A percentile compares a stretch with the other conserved stretches of the same genome.
These are phyloP conservation scores for Neolentinus lepideus DNA, from an alignment of 1,284 basidiomycete genomes.

Conservation along the genomic window DNA sequence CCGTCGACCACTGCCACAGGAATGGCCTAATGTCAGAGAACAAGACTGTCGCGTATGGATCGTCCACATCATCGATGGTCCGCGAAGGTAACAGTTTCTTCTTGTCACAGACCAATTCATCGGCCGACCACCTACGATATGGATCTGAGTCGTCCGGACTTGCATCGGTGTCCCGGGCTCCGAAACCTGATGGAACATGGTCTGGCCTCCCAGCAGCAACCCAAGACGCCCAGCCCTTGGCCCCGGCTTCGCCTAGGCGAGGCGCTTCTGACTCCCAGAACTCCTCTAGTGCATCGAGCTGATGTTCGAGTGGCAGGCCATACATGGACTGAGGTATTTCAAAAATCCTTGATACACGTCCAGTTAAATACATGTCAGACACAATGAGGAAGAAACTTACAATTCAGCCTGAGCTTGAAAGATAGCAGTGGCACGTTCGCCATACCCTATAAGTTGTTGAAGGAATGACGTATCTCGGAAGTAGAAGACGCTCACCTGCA, in stretches of 20 bases:
- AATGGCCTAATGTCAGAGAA: conserved; percentile 75
- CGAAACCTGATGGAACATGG: conserved; percentile 8
- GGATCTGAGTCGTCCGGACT: conserved; percentile 54
- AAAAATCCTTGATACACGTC: conserved; percentile 41
- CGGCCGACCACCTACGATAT: conserved; percentile 61
- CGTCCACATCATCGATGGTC: conserved; percentile 51
- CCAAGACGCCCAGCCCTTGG: conserved; percentile 62
- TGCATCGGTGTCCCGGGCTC: conserved; percentile 10
- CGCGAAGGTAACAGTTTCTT: conserved; percentile 44
- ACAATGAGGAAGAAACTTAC: conserved; percentile 31
- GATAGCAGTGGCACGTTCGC: conserved; percentile 61
- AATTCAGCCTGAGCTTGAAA: conserved; percentile 75
- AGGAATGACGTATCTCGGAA: background rate
- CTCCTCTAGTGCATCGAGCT: conserved; percentile 54
- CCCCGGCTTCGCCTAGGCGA: conserved; percentile 52
- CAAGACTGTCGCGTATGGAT: conserved; percentile 76
- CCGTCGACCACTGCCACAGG: conserved; percentile 51
- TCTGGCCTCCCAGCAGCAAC: conserved; percentile 31
- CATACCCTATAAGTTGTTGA: conserved; percentile 19
- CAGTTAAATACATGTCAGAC: background rate
- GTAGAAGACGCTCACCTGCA: conserved; percentile 52
- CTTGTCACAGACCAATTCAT: conserved; percentile 48
- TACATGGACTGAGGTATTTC: conserved; percentile 37
- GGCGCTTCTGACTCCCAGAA: conserved; percentile 74
- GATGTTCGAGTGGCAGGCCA: conserved; percentile 32